Percentiles rank a stretch among this genome's conserved stretches.
Conservation (phyloP, 2,329 filamentous ascomycete species). For the Paraconiothyrium sp. region DNA sequence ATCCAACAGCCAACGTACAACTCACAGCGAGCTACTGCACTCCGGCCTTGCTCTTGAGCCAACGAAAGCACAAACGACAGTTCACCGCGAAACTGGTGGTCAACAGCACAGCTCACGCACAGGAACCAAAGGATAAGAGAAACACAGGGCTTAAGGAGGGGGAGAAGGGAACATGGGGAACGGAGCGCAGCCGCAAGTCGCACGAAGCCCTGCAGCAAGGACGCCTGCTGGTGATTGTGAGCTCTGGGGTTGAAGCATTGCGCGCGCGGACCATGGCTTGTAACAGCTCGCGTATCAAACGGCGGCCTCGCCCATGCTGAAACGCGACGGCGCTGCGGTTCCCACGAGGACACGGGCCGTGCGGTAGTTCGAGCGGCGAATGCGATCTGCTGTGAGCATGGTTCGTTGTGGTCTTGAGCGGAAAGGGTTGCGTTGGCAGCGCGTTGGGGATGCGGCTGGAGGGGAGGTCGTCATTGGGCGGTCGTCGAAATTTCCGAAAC, state of each 20-base stretch:
- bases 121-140: constrained; percentile 32
- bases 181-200: constrained; percentile 34
- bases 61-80: constrained; percentile 38
- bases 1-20: constrained; percentile 4
- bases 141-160: constrained; percentile 22
- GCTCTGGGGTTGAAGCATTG: constrained; percentile 42
- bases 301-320: constrained; percentile 17
- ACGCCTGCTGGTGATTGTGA: constrained; percentile 34
- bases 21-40: constrained; percentile 13
- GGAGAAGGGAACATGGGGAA: constrained; percentile 35
- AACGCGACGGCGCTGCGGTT: constrained; percentile 15
- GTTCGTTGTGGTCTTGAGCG: constrained; percentile 4
- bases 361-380: constrained; percentile 28
- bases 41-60: constrained; percentile 29
- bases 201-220: constrained; percentile 40
- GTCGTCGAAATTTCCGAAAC: constrained; percentile 22
- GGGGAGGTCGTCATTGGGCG: constrained; percentile 30
- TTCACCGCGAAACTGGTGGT: constrained; percentile 47
- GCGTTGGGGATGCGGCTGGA: not conserved
- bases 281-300: constrained; percentile 32
- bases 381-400: constrained; percentile 18
- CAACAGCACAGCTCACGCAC: constrained; percentile 45
- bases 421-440: not conserved
- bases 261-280: constrained; percentile 34
- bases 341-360: constrained; percentile 29